Percentiles rank a stretch among this genome's conserved stretches.
phyloP scores from a whole-genome alignment of 1,139 yeast species.

The Yamadazyma triangularis region DNA sequence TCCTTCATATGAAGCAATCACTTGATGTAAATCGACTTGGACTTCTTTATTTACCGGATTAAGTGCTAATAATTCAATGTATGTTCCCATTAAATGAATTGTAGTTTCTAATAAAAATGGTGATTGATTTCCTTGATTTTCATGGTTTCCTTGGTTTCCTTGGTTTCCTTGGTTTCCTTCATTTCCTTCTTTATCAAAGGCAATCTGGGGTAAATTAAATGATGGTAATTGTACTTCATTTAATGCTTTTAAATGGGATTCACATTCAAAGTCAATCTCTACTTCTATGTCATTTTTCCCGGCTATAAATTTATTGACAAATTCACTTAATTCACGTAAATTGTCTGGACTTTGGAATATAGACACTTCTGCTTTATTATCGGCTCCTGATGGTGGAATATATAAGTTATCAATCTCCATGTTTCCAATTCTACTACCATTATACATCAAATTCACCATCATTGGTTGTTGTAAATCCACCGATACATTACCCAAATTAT shows the following conservation, averaged over 20 bases:
- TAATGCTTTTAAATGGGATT: constrained; percentile 1
- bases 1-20: constrained; percentile 44
- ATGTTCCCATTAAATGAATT: constrained; percentile 49
- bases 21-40: constrained; percentile 34
- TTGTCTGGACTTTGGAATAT: too few species aligned
- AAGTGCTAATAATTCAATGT: constrained; percentile 45
- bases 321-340: background rate
- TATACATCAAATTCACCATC: too few species aligned
- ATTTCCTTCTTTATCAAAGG: constrained; percentile 1
- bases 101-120: constrained; percentile 21
- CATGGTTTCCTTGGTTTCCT: too few species aligned
- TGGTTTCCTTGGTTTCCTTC: too few species aligned
- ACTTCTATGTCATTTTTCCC: background rate
- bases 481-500: background rate
- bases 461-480: constrained; percentile 3
- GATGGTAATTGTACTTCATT: constrained; percentile 1
- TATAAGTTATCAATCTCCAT: too few species aligned
- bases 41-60: constrained; percentile 51
- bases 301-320: constrained; percentile 4
- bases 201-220: too few species aligned
- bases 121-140: background rate
- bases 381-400: too few species aligned
- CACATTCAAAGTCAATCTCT: constrained; percentile 1
- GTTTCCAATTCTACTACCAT: too few species aligned
- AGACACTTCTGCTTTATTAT: too few species aligned